These are phyloP conservation scores for Phytophthora colocasiae DNA, from an alignment of 352 stramenopile species.

Conservation along the genomic window DNA sequence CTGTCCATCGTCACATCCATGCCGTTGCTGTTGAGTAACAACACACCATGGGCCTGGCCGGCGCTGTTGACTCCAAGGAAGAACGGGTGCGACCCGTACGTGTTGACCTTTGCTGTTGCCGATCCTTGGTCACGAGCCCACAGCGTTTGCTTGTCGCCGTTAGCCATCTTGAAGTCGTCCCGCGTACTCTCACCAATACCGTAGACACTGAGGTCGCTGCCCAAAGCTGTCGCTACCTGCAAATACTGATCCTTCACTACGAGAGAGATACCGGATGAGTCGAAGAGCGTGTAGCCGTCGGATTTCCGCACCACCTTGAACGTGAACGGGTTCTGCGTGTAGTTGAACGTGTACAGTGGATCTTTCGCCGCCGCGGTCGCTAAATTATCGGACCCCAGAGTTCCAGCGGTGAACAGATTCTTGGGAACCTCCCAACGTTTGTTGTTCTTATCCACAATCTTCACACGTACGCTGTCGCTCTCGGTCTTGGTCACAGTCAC, in stretches of 20 bases:
- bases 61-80: conserved; percentile 54
- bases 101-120: conserved; percentile 45
- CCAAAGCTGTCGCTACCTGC: conserved; percentile 38
- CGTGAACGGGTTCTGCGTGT: conserved; percentile 52
- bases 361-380: conserved; percentile 4
- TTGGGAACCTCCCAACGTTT: conserved; percentile 60
- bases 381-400: conserved; percentile 20
- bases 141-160: conserved; percentile 61
- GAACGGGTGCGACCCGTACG: conserved; percentile 71
- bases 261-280: conserved; percentile 46
- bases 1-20: conserved; percentile 68
- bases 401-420: conserved; percentile 44
- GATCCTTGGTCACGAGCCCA: conserved; percentile 54
- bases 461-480: conserved; percentile 52
- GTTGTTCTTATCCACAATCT: conserved; percentile 62
- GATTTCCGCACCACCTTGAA: conserved; percentile 49
- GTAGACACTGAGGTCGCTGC: conserved; percentile 41
- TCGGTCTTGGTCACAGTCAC: conserved; percentile 49
- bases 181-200: conserved; percentile 52
- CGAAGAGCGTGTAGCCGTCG: conserved; percentile 49
- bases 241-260: conserved; percentile 58
- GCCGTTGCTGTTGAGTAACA: conserved; percentile 70
- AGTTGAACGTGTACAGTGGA: conserved; percentile 40
- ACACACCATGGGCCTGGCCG: conserved; percentile 55
- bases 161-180: conserved; percentile 45